A percentile compares a stretch with the other conserved stretches of the same genome.
phyloP scores from a whole-genome alignment of 768 basidiomycete genomes.

The Cystobasidium ongulense region DNA sequence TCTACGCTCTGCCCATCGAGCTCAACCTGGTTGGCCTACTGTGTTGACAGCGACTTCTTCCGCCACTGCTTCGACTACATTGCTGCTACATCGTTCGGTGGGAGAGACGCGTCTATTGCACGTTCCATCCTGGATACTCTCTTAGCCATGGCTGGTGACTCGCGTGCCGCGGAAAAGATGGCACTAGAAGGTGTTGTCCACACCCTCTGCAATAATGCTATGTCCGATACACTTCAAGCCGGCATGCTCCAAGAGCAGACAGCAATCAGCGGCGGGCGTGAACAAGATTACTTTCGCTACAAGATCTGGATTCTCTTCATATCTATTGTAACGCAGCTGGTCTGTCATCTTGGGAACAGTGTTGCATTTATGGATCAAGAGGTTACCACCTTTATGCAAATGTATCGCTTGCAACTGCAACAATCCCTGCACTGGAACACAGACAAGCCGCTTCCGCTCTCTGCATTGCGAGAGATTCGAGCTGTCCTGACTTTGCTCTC shows the following conservation, averaged over 20 bases:
- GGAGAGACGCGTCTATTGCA: slow-evolving; percentile 48
- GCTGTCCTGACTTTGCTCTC: slow-evolving; percentile 57
- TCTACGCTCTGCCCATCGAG: slow-evolving; percentile 52
- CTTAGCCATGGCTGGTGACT: slow-evolving; percentile 67
- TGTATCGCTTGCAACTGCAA: slow-evolving; percentile 72
- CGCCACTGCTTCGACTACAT: slow-evolving; percentile 50
- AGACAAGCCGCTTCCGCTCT: slow-evolving; percentile 64
- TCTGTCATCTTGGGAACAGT: slow-evolving; percentile 58
- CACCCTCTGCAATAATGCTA: slow-evolving; percentile 73
- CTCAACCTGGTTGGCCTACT: slow-evolving; percentile 62
- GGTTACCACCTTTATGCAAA: slow-evolving; percentile 72
- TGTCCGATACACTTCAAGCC: slow-evolving; percentile 65
- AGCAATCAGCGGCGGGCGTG: neutral
- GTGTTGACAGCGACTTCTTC: slow-evolving; percentile 73
- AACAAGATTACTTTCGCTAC: slow-evolving; percentile 58
- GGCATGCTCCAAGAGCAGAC: slow-evolving; percentile 59
- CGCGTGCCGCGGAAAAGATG: slow-evolving; percentile 70
- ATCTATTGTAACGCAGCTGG: slow-evolving; percentile 64
- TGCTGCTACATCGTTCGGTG: slow-evolving; percentile 51
- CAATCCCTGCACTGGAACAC: slow-evolving; percentile 74
- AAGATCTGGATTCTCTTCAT: slow-evolving; percentile 75
- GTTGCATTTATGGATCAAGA: slow-evolving; percentile 72
- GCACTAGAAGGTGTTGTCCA: slow-evolving; percentile 72
- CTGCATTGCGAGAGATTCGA: slow-evolving; percentile 73
- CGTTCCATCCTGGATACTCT: slow-evolving; percentile 75